These are phyloP conservation scores for Neolecta irregularis DNA, from an alignment of 1,139 yeast genomes.

Conservation along the genomic window DNA sequence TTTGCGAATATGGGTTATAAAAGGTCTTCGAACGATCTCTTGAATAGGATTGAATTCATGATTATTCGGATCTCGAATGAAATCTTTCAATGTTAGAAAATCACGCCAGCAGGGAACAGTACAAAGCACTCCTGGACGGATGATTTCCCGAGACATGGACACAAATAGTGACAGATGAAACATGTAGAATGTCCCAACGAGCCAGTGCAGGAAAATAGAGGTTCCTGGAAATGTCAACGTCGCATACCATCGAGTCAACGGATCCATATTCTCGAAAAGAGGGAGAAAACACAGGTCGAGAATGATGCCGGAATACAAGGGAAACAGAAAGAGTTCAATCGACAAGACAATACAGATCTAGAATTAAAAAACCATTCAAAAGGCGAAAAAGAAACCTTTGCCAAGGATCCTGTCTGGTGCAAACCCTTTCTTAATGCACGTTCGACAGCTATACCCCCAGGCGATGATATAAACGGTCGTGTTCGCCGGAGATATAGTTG, in stretches of 20 bases:
- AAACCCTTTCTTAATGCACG: conserved; percentile 14
- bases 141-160: conserved; percentile 62
- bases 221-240: conserved; percentile 17
- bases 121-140: conserved; percentile 74
- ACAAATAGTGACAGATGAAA: conserved; percentile 71
- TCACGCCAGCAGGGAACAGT: neutral
- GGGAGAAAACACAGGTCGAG: conserved; percentile 42
- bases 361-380: neutral
- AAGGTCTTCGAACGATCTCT: conserved; percentile 69
- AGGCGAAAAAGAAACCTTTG: conserved; percentile 32
- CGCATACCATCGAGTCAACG: conserved; percentile 9
- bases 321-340: conserved; percentile 70
- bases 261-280: conserved; percentile 18
- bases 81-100: conserved; percentile 24
- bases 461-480: conserved; percentile 6
- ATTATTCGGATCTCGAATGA: conserved; percentile 88
- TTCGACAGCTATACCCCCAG: conserved; percentile 14
- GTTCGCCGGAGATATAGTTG: conserved; percentile 14
- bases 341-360: conserved; percentile 47
- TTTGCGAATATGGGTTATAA: conserved; percentile 54
- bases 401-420: conserved; percentile 34
- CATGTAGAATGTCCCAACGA: conserved; percentile 73
- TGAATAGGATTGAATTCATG: conserved; percentile 80
- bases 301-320: conserved; percentile 70
- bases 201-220: conserved; percentile 40